phyloP scores from a whole-genome alignment of 495 filamentous ascomycete genomes.

The Penicillium coprophilum region DNA sequence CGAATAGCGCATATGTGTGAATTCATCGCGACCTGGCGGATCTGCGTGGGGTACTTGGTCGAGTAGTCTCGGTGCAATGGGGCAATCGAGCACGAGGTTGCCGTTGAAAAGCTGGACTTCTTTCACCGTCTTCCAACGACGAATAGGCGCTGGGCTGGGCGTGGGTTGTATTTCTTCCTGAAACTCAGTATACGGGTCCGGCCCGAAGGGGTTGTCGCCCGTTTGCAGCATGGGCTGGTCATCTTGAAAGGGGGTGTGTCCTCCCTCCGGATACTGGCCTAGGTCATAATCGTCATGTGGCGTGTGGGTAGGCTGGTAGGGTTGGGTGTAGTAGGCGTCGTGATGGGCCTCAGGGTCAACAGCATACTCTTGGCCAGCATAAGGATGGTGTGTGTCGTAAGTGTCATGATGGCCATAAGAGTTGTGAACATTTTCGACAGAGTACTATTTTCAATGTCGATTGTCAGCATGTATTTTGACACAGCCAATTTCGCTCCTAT shows the following conservation, averaged over 20 bases:
- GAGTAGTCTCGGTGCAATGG: constrained; percentile 85
- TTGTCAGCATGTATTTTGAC: constrained; percentile 4
- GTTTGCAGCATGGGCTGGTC: constrained; percentile 58
- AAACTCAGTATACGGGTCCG: constrained; percentile 51
- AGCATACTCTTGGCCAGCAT: constrained; percentile 61
- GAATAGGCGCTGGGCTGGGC: constrained; percentile 66
- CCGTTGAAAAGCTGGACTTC: constrained; percentile 96
- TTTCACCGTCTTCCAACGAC: constrained; percentile 97
- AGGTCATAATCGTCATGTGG: constrained; percentile 60
- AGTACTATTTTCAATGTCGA: constrained; percentile 54
- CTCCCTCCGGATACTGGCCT: constrained; percentile 49
- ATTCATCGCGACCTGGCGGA: constrained; percentile 86
- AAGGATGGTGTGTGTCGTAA: constrained; percentile 53
- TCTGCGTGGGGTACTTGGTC: constrained; percentile 80
- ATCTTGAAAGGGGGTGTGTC: constrained; percentile 58
- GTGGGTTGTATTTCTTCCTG: constrained; percentile 49
- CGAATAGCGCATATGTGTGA: constrained; percentile 98
- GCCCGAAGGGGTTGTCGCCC: constrained; percentile 55
- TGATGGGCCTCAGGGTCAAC: constrained; percentile 81
- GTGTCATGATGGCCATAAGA: constrained; percentile 68
- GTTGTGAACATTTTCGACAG: constrained; percentile 71
- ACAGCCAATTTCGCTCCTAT: neutral
- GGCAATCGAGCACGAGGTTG: constrained; percentile 96
- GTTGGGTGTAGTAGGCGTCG: constrained; percentile 80
- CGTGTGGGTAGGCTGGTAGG: constrained; percentile 63